Conservation (phyloP, 768 basidiomycete genomes). For the Artomyces pyxidatus region DNA sequence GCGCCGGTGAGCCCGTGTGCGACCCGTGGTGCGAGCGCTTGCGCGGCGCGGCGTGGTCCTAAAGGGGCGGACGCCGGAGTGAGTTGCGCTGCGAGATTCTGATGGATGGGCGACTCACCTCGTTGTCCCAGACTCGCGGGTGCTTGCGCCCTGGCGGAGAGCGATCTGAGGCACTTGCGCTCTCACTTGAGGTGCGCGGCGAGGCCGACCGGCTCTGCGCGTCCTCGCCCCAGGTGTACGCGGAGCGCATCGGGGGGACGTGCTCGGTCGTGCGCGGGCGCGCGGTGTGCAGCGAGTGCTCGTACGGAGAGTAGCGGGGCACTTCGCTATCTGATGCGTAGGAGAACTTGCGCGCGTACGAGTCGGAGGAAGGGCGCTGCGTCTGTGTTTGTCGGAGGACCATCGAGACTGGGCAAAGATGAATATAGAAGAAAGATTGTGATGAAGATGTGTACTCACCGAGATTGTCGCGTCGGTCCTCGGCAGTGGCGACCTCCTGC, state of each 20-base stretch:
- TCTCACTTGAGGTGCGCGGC: constrained; percentile 12
- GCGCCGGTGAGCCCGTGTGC: neutral
- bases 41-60: constrained; percentile 1
- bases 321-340: constrained; percentile 7
- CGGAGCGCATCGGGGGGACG: constrained; percentile 8
- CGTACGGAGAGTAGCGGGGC: constrained; percentile 8
- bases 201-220: constrained; percentile 2
- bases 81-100: neutral
- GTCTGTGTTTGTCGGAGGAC: constrained; percentile 13
- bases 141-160: constrained; percentile 13
- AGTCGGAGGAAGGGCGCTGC: constrained; percentile 10
- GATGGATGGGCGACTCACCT: constrained; percentile 1
- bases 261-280: neutral
- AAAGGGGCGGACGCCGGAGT: neutral
- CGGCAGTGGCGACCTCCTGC: constrained; percentile 10
- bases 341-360: constrained; percentile 12
- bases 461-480: constrained; percentile 13
- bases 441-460: constrained; percentile 5
- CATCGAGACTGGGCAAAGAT: constrained; percentile 5
- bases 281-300: constrained; percentile 4
- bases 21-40: constrained; percentile 4
- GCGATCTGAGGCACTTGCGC: constrained; percentile 1
- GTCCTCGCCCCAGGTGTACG: constrained; percentile 14
- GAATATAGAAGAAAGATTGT: neutral
- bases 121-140: constrained; percentile 13